Evolutionary conservation across 768 basidiomycete species (phyloP), one percentile per base, ranked within the genome.

Genomic region (Pleurotus djamor): DNA sequence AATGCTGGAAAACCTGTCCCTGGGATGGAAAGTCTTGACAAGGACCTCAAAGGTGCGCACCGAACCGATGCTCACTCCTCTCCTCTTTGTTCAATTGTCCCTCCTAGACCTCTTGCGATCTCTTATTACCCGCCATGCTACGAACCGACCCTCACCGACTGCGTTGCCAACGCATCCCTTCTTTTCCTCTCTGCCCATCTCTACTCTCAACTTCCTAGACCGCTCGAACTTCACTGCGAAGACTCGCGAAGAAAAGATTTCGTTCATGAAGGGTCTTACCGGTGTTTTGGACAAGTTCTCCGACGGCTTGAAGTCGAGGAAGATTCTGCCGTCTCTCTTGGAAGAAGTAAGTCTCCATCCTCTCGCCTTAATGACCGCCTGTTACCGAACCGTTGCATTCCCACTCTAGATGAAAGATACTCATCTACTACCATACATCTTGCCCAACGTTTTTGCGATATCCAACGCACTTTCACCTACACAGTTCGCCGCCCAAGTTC

Each of bases 371-470:
- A 13, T 44, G 12, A 28, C 33, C 10, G 37, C 35, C 47, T 33
- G 10, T 32, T 13, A 33, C 59, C 45, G 48, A 17, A 61, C 54
- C 43, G 6, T 45, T 33, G 28, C 48, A 65, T 16, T 61, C n/a
- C 3, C 6, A 12, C 10, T 28, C 47, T 52, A 92, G 89, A 94
- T 94, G 92, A 96, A 98, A 80, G 97, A 99, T 67, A 86, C 83
- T 4, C 87, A 93, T 65, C 83, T 99, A 3, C 76, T 99, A 59
- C 97, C 97, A 9, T 96, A 96, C 72, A 91, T 99, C 63, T 78
- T 99, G 8, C 97, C 97, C 5, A 97, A 97, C 72, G 91, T 98
- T 12, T 96, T 99, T 69, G 82, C 84, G 50, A 98, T 99, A 59
- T 87, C 94, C 17, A 84, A 81, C 60, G 79, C 86, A 21, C 76